phyloP scores from a whole-genome alignment of 208 protist species.

The Histomonas meleagridis region DNA sequence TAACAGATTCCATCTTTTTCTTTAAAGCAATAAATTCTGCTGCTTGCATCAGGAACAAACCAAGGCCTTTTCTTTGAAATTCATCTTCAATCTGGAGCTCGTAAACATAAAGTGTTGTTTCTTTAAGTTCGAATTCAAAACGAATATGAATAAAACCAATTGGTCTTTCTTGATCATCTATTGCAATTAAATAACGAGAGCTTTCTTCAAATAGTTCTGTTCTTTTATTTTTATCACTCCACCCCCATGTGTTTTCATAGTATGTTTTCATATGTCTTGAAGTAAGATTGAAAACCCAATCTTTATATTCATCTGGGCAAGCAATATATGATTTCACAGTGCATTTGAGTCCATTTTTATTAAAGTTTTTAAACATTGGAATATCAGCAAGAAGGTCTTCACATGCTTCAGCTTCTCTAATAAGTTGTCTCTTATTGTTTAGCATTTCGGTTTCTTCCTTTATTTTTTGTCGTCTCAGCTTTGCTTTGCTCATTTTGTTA shows the following conservation, averaged over 20 bases:
- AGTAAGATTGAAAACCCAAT: neutral
- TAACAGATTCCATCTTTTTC: neutral
- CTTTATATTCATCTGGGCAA: neutral
- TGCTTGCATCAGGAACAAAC: neutral
- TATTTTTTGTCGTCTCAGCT: neutral
- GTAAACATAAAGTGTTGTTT: neutral
- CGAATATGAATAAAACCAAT: constrained; percentile 4
- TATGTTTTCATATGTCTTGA: neutral
- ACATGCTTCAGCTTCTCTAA: neutral
- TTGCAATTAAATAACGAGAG: neutral
- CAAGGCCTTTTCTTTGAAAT: neutral
- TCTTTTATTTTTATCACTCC: neutral
- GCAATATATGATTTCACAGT: neutral
- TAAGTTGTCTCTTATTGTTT: neutral
- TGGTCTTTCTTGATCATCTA: neutral
- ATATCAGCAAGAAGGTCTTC: neutral
- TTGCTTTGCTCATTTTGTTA: neutral
- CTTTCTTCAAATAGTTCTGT: neutral
- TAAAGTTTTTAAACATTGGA: constrained; percentile 25
- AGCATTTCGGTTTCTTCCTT: neutral
- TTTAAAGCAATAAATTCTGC: constrained; percentile 33
- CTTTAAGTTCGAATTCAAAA: constrained; percentile 7
- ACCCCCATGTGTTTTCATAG: neutral
- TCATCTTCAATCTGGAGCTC: neutral
- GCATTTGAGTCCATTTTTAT: neutral